Percentiles rank a stretch among this genome's conserved stretches.
Conservation (phyloP, 2,329 filamentous ascomycete genomes). For the Xylariomycetidae sp. region DNA sequence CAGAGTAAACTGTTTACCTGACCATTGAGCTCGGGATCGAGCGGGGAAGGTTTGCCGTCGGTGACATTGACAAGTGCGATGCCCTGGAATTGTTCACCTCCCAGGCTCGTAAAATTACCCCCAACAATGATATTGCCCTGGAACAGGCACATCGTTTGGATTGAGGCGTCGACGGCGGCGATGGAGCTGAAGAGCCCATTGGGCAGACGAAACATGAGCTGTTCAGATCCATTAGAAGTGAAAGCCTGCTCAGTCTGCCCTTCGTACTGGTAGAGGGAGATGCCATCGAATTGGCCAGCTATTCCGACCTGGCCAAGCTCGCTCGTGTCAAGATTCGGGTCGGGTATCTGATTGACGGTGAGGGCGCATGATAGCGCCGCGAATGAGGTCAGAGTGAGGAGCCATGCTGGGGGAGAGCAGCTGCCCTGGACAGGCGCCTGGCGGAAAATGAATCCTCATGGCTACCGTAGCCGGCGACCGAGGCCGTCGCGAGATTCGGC, state of each 20-base stretch:
- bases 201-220: conserved; percentile 74
- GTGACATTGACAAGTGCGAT: conserved; percentile 77
- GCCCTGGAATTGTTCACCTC: conserved; percentile 66
- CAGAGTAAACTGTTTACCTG: conserved; percentile 79
- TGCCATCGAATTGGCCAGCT: conserved; percentile 82
- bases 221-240: conserved; percentile 71
- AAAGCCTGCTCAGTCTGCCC: conserved; percentile 67
- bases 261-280: conserved; percentile 82
- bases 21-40: conserved; percentile 76
- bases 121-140: conserved; percentile 69
- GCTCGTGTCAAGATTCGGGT: conserved; percentile 70
- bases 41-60: conserved; percentile 61
- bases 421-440: conserved; percentile 36
- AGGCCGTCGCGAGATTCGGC: conserved; percentile 12
- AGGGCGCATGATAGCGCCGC: conserved; percentile 43
- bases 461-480: conserved; percentile 20
- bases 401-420: conserved; percentile 17
- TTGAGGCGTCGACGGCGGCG: conserved; percentile 73
- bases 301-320: conserved; percentile 78
- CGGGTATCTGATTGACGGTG: conserved; percentile 55
- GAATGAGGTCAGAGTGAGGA: conserved; percentile 36
- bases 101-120: conserved; percentile 92
- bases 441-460: conserved; percentile 44
- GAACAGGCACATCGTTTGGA: conserved; percentile 83
- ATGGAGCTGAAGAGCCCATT: conserved; percentile 77